These are phyloP conservation scores for Kodamaea hsintzibuensis DNA, from an alignment of 805 yeast genomes.

Conservation along the genomic window DNA sequence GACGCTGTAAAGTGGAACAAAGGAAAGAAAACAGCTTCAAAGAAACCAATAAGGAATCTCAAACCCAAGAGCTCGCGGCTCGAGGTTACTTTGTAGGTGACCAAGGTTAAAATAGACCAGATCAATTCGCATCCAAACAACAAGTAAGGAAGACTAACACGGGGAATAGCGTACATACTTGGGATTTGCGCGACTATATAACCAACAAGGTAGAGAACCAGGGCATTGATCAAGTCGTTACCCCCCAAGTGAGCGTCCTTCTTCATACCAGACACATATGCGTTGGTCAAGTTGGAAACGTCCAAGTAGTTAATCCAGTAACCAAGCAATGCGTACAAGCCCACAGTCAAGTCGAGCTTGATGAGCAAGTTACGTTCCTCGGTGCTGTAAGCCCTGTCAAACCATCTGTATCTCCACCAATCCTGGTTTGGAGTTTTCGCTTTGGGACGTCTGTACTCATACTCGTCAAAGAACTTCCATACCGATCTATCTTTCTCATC, in stretches of 20 bases:
- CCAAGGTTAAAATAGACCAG: conserved; percentile 22
- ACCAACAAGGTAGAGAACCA: conserved; percentile 22
- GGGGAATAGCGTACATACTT: conserved; percentile 21
- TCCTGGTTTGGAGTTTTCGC: conserved; percentile 8
- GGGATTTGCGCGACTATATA: conserved; percentile 23
- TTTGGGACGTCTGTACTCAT: conserved; percentile 24
- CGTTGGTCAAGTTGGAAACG: conserved; percentile 23
- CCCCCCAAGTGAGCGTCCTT: conserved; percentile 21
- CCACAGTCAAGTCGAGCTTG: conserved; percentile 25
- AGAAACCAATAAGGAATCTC: conserved; percentile 22
- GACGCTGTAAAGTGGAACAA: conserved; percentile 28
- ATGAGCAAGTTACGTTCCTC: conserved; percentile 24
- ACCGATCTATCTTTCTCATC: conserved; percentile 54
- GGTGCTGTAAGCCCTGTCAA: conserved; percentile 12
- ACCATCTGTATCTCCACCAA: conserved; percentile 20
- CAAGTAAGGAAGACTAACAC: conserved; percentile 22
- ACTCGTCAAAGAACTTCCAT: conserved; percentile 46
- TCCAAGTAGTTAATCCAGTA: conserved; percentile 27
- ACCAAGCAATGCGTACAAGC: conserved; percentile 24
- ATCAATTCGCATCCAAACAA: conserved; percentile 20
- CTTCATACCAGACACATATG: conserved; percentile 23
- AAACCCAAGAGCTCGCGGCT: conserved; percentile 19
- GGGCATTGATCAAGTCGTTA: conserved; percentile 24
- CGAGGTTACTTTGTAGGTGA: conserved; percentile 16
- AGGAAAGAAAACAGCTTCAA: conserved; percentile 28